phyloP scores from a whole-genome alignment of 164 flowering plant genomes.

The Magnolia sinica region DNA sequence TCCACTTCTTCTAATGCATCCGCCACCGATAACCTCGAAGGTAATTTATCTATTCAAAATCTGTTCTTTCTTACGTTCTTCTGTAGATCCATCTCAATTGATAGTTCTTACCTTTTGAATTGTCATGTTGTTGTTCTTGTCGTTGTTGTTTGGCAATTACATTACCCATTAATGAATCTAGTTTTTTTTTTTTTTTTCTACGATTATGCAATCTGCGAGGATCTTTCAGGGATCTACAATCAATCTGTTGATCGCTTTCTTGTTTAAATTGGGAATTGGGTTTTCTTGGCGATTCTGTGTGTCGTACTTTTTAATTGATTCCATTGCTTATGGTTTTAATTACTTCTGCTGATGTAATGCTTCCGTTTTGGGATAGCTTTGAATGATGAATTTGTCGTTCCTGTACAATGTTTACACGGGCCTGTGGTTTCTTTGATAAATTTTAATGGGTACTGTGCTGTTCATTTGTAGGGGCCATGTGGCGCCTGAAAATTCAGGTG shows the following conservation, averaged over 20 bases:
- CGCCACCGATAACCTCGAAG: slow-evolving; percentile 39
- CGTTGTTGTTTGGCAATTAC: neutral
- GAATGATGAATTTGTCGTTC: neutral
- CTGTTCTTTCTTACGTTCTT: neutral
- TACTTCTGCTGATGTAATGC: neutral
- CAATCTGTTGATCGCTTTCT: neutral
- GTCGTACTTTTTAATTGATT: neutral
- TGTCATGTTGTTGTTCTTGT: neutral
- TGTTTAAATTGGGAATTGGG: neutral
- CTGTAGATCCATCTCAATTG: neutral
- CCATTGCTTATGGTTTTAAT: neutral
- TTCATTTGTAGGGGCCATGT: slow-evolving; percentile 32
- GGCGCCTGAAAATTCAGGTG: slow-evolving; percentile 40
- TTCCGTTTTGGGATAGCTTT: neutral
- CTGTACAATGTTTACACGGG: neutral
- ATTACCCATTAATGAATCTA: neutral
- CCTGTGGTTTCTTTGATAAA: neutral
- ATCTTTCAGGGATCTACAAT: neutral
- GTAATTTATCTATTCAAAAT: slow-evolving; percentile 17
- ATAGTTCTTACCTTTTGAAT: neutral
- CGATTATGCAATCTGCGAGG: neutral
- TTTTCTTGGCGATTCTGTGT: neutral
- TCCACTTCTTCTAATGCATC: slow-evolving; percentile 31
- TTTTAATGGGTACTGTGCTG: neutral
- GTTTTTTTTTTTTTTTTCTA: neutral